These are phyloP conservation scores for Hanseniaspora nectarophila DNA, from an alignment of 805 yeast species.

Conservation along the genomic window DNA sequence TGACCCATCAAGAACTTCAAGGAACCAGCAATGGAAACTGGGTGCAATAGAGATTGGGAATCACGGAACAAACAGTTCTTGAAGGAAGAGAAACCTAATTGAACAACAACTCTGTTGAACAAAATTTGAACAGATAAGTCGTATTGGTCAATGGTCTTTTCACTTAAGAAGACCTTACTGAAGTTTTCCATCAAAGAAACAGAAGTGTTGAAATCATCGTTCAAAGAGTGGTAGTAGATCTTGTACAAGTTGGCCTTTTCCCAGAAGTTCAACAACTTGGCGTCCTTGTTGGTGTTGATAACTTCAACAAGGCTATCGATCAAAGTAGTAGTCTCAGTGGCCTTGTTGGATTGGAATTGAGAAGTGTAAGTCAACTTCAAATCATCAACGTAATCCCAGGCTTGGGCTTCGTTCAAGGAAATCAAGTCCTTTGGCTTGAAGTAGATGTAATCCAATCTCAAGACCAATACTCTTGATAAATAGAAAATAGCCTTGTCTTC, in stretches of 20 bases:
- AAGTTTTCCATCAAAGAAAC: slow-evolving; percentile 80
- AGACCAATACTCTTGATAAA: slow-evolving; percentile 60
- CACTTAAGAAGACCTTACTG: slow-evolving; percentile 46
- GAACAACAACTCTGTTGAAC: slow-evolving; percentile 90
- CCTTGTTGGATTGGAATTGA: slow-evolving; percentile 17
- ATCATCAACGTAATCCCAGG: slow-evolving; percentile 49
- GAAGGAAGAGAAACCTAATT: slow-evolving; percentile 92
- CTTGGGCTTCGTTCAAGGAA: slow-evolving; percentile 50
- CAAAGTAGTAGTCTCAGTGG: slow-evolving; percentile 38
- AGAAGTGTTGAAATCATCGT: slow-evolving; percentile 71
- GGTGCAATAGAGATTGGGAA: slow-evolving; percentile 75
- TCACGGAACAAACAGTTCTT: slow-evolving; percentile 76
- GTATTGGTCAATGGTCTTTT: slow-evolving; percentile 61
- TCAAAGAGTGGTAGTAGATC: slow-evolving; percentile 83
- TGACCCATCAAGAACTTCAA: slow-evolving; percentile 90
- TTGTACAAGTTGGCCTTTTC: slow-evolving; percentile 75
- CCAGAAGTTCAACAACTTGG: slow-evolving; percentile 45
- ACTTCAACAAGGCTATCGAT: slow-evolving; percentile 54
- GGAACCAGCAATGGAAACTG: slow-evolving; percentile 73
- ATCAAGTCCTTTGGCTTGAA: slow-evolving; percentile 77
- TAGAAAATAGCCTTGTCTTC: slow-evolving; percentile 40
- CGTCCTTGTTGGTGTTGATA: slow-evolving; percentile 49
- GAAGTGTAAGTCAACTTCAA: slow-evolving; percentile 1
- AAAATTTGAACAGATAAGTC: slow-evolving; percentile 81
- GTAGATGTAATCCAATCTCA: slow-evolving; percentile 85